These are phyloP conservation scores for Darksidea phi DNA, from an alignment of 495 filamentous ascomycete species.

Conservation along the genomic window DNA sequence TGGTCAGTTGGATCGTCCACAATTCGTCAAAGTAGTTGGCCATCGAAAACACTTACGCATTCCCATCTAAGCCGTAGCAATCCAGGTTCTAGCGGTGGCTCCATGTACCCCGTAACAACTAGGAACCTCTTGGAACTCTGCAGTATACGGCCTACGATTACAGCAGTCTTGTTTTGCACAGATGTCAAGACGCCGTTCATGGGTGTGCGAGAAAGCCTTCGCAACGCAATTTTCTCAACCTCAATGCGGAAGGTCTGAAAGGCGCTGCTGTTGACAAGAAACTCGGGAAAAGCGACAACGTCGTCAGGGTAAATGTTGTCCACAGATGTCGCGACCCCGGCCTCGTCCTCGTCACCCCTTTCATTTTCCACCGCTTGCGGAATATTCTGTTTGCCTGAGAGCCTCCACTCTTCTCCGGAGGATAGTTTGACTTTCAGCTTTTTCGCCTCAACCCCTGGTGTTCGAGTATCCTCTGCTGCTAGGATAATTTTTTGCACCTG, in stretches of 20 bases:
- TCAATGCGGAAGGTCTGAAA: not conserved
- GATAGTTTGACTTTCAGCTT: too few relatives aligned
- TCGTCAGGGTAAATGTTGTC: not conserved
- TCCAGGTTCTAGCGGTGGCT: not conserved
- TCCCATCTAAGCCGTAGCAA: conserved; percentile 1
- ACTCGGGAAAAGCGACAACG: not conserved
- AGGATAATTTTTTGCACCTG: too few relatives aligned
- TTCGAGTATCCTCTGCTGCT: too few relatives aligned
- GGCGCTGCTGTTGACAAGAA: not conserved
- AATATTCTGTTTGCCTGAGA: too few relatives aligned
- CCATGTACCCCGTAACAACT: not conserved
- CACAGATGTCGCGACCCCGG: too few relatives aligned
- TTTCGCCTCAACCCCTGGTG: too few relatives aligned
- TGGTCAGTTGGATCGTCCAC: not conserved
- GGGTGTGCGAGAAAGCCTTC: not conserved
- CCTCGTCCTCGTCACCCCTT: too few relatives aligned
- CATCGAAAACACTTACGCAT: conserved; percentile 1
- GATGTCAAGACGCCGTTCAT: not conserved
- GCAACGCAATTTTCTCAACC: not conserved
- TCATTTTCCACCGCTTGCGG: too few relatives aligned
- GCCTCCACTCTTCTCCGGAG: too few relatives aligned
- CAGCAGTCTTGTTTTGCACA: not conserved
- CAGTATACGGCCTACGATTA: not conserved
- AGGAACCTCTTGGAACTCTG: not conserved
- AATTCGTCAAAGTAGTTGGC: not conserved